These are phyloP conservation scores for Penicillium flavigenum DNA, from an alignment of 495 filamentous ascomycete species.

Conservation along the genomic window DNA sequence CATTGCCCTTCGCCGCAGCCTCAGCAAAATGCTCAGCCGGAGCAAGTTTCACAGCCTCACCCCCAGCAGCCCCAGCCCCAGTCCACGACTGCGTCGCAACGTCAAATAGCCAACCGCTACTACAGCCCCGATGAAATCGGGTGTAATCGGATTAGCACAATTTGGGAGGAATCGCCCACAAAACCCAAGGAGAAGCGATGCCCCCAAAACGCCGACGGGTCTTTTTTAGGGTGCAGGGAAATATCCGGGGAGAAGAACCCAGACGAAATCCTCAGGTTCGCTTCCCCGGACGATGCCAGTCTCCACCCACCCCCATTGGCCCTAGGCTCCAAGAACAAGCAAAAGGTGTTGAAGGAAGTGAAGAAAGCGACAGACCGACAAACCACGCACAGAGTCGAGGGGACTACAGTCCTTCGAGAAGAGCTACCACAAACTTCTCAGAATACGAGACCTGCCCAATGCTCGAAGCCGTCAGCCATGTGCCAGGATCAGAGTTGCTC, in stretches of 20 bases:
- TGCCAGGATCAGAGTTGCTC: conserved; percentile 33
- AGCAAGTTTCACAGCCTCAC: not conserved
- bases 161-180: conserved; percentile 38
- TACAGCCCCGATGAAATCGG: conserved; percentile 49
- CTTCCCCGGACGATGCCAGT: conserved; percentile 31
- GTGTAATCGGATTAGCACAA: conserved; percentile 40
- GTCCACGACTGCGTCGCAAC: conserved; percentile 6
- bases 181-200: conserved; percentile 27
- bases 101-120: conserved; percentile 23
- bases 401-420: conserved; percentile 28
- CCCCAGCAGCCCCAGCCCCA: conserved; percentile 7
- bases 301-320: conserved; percentile 29
- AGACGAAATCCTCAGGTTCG: conserved; percentile 45
- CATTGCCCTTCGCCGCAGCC: conserved; percentile 3
- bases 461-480: conserved; percentile 38
- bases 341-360: conserved; percentile 24
- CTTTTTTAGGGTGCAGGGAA: conserved; percentile 51
- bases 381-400: conserved; percentile 18
- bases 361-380: conserved; percentile 16
- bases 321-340: conserved; percentile 26
- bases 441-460: conserved; percentile 48
- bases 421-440: conserved; percentile 39
- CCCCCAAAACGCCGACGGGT: conserved; percentile 35
- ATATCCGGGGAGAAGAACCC: conserved; percentile 41
- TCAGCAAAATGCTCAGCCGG: not conserved